Evolutionary conservation across 2,329 filamentous ascomycete species (phyloP).

Genomic region (Monosporascus sp.): DNA sequence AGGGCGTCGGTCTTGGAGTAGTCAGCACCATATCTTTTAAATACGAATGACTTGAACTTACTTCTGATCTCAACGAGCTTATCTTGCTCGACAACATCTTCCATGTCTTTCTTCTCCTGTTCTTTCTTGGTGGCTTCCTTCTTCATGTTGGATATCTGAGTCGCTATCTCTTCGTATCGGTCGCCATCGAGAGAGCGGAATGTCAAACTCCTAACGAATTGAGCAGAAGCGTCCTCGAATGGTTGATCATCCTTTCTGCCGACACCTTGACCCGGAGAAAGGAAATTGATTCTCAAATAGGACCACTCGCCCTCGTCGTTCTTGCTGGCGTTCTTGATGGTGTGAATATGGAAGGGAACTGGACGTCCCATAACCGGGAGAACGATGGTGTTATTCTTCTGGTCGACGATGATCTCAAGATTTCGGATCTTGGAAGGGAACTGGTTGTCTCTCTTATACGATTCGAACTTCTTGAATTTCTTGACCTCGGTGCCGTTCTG

Average conservation of each 20-base stretch:
- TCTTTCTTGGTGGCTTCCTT: constrained; percentile 87
- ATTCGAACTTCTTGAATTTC: constrained; percentile 98
- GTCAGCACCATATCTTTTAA: constrained; percentile 31
- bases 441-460: constrained; percentile 96
- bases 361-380: constrained; percentile 96
- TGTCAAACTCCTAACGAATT: constrained; percentile 93
- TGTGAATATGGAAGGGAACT: constrained; percentile 94
- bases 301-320: constrained; percentile 93
- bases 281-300: constrained; percentile 92
- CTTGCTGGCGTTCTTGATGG: constrained; percentile 98
- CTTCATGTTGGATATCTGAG: constrained; percentile 93
- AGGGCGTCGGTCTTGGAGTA: constrained; percentile 73
- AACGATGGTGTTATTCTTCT: constrained; percentile 84
- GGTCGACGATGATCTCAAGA: constrained; percentile 82
- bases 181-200: constrained; percentile 87
- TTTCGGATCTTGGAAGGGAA: constrained; percentile 79
- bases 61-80: constrained; percentile 93
- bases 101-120: constrained; percentile 99
- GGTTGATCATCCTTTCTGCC: constrained; percentile 96
- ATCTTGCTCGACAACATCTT: constrained; percentile 97
- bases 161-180: constrained; percentile 83
- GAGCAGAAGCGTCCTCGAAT: constrained; percentile 91
- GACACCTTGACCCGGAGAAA: constrained; percentile 95
- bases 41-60: constrained; percentile 36
- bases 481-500: constrained; percentile 90